Evolutionary conservation across 208 protist genomes (phyloP).

Genomic region (Tetramitus jugosus): DNA sequence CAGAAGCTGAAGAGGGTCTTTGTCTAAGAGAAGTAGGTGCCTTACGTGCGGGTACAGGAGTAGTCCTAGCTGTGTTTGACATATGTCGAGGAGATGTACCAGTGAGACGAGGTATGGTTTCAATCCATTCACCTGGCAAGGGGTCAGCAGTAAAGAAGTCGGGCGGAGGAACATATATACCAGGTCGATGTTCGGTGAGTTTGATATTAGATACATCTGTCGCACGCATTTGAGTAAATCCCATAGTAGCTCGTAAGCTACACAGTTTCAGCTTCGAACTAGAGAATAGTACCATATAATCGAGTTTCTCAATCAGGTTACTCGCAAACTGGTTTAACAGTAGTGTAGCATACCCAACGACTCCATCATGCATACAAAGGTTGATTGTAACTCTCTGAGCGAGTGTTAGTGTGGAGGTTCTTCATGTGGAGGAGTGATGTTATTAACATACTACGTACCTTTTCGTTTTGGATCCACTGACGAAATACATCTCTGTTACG

Average conservation of each 20-base stretch:
- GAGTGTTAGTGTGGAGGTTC: no score
- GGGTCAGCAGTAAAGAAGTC: slow-evolving; percentile 27
- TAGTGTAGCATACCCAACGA: neutral
- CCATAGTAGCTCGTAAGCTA: slow-evolving; percentile 4
- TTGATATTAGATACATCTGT: neutral
- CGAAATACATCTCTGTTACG: neutral
- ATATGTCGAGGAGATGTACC: neutral
- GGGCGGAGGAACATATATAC: slow-evolving; percentile 7
- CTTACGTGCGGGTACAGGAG: neutral
- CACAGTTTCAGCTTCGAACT: neutral
- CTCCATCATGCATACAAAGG: neutral
- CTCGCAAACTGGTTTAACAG: slow-evolving; percentile 7
- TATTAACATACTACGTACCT: no score
- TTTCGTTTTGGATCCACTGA: neutral
- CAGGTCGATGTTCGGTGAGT: neutral
- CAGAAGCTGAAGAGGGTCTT: neutral
- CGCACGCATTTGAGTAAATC: slow-evolving; percentile 9
- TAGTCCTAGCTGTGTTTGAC: neutral
- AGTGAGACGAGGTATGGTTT: slow-evolving; percentile 1
- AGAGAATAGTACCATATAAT: slow-evolving; percentile 24
- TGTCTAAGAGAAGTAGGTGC: neutral
- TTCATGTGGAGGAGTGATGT: no score
- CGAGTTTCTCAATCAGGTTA: slow-evolving; percentile 7
- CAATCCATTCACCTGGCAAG: slow-evolving; percentile 29
- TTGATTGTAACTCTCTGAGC: neutral